Base-by-base conservation (phyloP, 2,329 filamentous ascomycete species). In the Stagonosporopsis vannaccii region DNA sequence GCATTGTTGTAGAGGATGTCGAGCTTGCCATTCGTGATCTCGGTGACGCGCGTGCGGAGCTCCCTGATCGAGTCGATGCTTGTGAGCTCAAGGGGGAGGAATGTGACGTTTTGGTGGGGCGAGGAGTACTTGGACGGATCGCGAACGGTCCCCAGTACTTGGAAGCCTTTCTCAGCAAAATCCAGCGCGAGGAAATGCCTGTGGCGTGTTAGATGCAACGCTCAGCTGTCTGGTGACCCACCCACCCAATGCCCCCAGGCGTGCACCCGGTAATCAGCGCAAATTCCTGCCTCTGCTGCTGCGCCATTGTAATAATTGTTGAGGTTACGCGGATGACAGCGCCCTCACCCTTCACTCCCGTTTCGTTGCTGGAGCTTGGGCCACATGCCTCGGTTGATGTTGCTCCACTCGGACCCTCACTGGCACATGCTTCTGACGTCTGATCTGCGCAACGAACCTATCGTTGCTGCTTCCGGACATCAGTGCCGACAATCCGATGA, bases 1-100 rank as follows among this genome's bases (percentile, higher is more conserved):
- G 84, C 84, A 74, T 87, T 87, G 68, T 86, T 86, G 63, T 86
- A 81, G 12, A 87, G 75, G 61, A 82, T 80, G 63, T 86, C 80
- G n/a, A 87, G 76, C 43, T 78, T 80, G 19, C 79, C 80, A 8
- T 72, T 73, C 0, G 84, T 80, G 19, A 79, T 74, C 13, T 70
- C 71, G 37, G 78, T 71, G 15, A 87, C 77, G 47, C 82, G 78
- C 6, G 75, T 68, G 58, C 77, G 78, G 36, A 85, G 79, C 11
- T 71, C 69, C 22, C 74, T 70, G 54, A 87, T 80, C 56, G 79
- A 84, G n/a, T 78, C 75, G 19, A 75, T 70, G 26, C 78, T 74
- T 53, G 82, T 81, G 46, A 85, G 83, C 58, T 84, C 83, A 32
- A 87, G 77, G 28, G 80, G 75, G 23, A 86, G 67, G 9, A 82